Percentiles rank a stretch among this genome's conserved stretches.
phyloP scores from a whole-genome alignment of 192 early-diverging fungal genomes.

The Entomortierella chlamydospora region DNA sequence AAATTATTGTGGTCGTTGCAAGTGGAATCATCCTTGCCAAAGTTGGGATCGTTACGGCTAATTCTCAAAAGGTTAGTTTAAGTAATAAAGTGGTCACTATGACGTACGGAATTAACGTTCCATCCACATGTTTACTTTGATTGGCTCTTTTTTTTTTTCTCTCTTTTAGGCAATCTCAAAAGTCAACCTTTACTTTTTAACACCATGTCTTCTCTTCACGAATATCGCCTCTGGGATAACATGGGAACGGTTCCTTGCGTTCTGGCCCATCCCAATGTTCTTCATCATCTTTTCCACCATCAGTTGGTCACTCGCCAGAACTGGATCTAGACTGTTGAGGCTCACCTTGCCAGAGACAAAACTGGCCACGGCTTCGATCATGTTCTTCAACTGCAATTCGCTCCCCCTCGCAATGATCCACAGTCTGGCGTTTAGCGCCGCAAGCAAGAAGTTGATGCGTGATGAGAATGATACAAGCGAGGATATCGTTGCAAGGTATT shows the following conservation, averaged over 20 bases:
- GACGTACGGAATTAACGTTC: too few relatives aligned
- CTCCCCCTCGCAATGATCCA: constrained; percentile 78
- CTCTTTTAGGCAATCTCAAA: constrained; percentile 58
- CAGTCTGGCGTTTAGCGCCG: constrained; percentile 63
- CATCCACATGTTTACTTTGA: too few relatives aligned
- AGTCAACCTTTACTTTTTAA: constrained; percentile 78
- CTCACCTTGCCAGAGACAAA: constrained; percentile 64
- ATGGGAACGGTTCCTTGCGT: constrained; percentile 68
- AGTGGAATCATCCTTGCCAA: constrained; percentile 43
- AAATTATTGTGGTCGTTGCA: constrained; percentile 43
- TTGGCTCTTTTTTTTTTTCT: not conserved
- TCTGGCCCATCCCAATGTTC: constrained; percentile 78
- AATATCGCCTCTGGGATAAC: constrained; percentile 78
- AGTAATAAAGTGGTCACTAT: not conserved
- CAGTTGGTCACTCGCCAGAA: constrained; percentile 47
- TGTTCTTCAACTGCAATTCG: constrained; percentile 83
- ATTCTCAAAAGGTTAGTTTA: constrained; percentile 31
- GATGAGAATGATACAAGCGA: constrained; percentile 57
- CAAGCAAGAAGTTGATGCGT: constrained; percentile 54
- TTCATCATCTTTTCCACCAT: constrained; percentile 52
- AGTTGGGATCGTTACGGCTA: constrained; percentile 39
- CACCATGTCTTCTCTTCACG: constrained; percentile 79
- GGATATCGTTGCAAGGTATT: constrained; percentile 61
- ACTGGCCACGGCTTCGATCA: constrained; percentile 70
- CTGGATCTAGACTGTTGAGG: constrained; percentile 51